Conservation (phyloP, 2,329 filamentous ascomycete genomes). For the Beauveria bassiana region DNA sequence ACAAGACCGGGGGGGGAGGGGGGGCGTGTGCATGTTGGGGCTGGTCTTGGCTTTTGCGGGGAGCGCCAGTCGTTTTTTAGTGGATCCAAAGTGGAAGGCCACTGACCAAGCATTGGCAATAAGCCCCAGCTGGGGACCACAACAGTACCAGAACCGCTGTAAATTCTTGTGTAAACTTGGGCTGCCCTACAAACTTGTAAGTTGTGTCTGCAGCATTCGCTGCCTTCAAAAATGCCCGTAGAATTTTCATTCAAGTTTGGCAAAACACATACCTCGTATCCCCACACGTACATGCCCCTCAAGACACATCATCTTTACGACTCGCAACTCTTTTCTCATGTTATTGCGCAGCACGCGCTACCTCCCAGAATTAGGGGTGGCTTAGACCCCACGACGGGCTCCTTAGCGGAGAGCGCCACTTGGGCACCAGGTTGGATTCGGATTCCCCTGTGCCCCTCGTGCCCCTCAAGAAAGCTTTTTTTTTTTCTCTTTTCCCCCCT, state of each 20-base stretch:
- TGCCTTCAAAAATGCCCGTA: background rate
- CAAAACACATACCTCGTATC: too few relatives aligned
- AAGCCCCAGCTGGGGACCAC: background rate
- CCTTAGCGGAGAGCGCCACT: background rate
- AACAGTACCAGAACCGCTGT: too few relatives aligned
- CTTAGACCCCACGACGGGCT: slow-evolving; percentile 9
- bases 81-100: background rate
- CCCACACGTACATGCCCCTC: background rate
- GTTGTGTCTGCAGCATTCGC: background rate
- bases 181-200: background rate
- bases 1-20: background rate
- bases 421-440: background rate
- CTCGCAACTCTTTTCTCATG: too few relatives aligned
- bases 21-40: background rate
- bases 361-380: background rate
- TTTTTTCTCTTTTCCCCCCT: background rate
- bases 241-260: slow-evolving; percentile 6
- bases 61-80: background rate
- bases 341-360: too few relatives aligned
- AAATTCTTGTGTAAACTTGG: too few relatives aligned
- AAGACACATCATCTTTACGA: too few relatives aligned
- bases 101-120: background rate
- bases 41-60: slow-evolving; percentile 7
- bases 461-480: background rate
- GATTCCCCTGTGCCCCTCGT: too few relatives aligned